Evolutionary conservation across 208 protist genomes (phyloP).

Genomic region (Trypanosoma rangeli): DNA sequence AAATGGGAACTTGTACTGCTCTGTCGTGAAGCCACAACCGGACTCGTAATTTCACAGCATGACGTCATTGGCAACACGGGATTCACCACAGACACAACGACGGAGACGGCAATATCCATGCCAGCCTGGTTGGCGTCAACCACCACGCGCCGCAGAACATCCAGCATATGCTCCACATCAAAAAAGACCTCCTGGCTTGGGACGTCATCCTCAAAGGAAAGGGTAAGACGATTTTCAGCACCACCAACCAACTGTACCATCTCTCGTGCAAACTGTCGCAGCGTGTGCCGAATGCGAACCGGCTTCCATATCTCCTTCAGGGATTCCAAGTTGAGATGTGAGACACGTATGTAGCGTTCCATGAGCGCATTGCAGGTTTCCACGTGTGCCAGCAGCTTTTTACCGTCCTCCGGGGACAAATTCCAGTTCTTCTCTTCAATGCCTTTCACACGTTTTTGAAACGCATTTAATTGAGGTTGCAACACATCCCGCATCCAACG

Average conservation of each 20-base stretch:
- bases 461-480: conserved; percentile 69
- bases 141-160: conserved; percentile 50
- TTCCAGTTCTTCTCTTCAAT: conserved; percentile 58
- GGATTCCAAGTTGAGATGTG: conserved; percentile 74
- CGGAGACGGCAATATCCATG: conserved; percentile 1
- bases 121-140: conserved; percentile 6
- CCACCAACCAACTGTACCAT: conserved; percentile 29
- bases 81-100: conserved; percentile 2
- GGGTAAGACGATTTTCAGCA: conserved; percentile 42
- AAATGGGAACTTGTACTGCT: not conserved
- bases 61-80: not conserved
- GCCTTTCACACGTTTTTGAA: conserved; percentile 55
- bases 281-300: conserved; percentile 47
- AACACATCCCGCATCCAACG: conserved; percentile 72
- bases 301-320: conserved; percentile 75
- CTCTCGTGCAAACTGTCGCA: conserved; percentile 59
- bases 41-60: not conserved
- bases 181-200: conserved; percentile 75
- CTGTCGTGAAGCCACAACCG: not conserved
- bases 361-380: conserved; percentile 64
- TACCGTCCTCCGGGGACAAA: conserved; percentile 58
- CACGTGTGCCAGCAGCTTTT: conserved; percentile 63
- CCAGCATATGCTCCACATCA: conserved; percentile 56
- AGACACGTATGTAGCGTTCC: conserved; percentile 70
- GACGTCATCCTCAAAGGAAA: conserved; percentile 52